Conservation (phyloP, 176 grass and related monocot genomes). For the Poa annua region DNA sequence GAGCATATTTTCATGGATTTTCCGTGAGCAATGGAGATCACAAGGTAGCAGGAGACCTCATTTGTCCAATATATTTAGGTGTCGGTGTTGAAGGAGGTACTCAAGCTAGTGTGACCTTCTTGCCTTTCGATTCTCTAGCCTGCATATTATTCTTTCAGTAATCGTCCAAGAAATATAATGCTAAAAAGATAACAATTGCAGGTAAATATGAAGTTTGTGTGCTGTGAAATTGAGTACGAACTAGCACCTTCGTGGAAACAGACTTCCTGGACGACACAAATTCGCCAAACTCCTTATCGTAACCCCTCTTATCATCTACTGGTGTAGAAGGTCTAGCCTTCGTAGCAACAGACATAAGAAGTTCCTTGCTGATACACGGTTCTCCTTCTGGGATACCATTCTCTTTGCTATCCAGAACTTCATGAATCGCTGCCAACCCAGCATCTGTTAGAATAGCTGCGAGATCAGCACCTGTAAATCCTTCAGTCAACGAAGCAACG, state of each 20-base stretch:
- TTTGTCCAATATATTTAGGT: not conserved
- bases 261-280: conserved; percentile 83
- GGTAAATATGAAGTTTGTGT: not conserved
- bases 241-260: conserved; percentile 72
- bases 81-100: not conserved
- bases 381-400: conserved; percentile 42
- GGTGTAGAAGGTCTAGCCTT: conserved; percentile 83
- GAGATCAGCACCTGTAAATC: conserved; percentile 93
- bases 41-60: not conserved
- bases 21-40: not conserved
- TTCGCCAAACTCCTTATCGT: conserved; percentile 75
- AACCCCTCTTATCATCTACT: conserved; percentile 56
- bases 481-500: conserved; percentile 80
- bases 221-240: conserved; percentile 3
- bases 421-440: conserved; percentile 79
- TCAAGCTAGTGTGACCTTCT: conserved; percentile 92
- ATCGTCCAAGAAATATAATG: conserved; percentile 19
- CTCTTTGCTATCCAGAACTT: conserved; percentile 70
- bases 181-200: conserved; percentile 14
- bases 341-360: conserved; percentile 77
- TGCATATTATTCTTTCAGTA: conserved; percentile 51
- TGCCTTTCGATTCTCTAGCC: conserved; percentile 88
- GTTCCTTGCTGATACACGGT: conserved; percentile 72
- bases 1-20: not conserved
- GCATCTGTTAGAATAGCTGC: conserved; percentile 79